phyloP scores from a whole-genome alignment of 2,329 filamentous ascomycete genomes.

The Parastagonospora avenae region DNA sequence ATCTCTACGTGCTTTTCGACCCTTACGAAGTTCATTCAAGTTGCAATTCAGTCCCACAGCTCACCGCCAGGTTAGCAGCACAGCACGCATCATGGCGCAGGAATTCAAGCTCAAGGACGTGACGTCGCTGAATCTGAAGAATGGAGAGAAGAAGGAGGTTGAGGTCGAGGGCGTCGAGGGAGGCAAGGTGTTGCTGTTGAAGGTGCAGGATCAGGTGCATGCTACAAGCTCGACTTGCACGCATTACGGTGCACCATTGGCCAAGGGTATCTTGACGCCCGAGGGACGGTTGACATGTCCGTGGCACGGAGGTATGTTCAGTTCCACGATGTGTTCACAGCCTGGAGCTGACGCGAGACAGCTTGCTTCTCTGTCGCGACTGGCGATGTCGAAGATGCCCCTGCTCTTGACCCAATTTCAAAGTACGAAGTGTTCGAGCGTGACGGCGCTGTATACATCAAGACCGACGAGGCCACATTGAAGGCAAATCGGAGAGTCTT shows the following conservation, averaged over 20 bases:
- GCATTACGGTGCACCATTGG: slow-evolving; percentile 90
- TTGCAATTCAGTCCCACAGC: slow-evolving; percentile 19
- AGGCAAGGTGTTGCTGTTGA: slow-evolving; percentile 85
- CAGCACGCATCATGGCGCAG: slow-evolving; percentile 48
- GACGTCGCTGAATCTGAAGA: slow-evolving; percentile 73
- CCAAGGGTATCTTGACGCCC: slow-evolving; percentile 81
- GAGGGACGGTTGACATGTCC: slow-evolving; percentile 88
- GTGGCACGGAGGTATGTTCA: slow-evolving; percentile 81
- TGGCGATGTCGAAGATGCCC: slow-evolving; percentile 94
- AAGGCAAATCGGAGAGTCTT: slow-evolving; percentile 76
- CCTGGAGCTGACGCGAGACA: slow-evolving; percentile 42
- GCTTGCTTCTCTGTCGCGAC: slow-evolving; percentile 91
- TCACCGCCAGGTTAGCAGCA: slow-evolving; percentile 30
- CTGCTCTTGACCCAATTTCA: slow-evolving; percentile 83
- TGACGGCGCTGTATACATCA: slow-evolving; percentile 82
- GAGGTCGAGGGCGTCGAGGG: slow-evolving; percentile 88
- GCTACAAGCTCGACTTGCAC: slow-evolving; percentile 83
- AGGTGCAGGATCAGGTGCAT: slow-evolving; percentile 75
- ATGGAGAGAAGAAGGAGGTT: slow-evolving; percentile 83
- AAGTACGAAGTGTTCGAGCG: slow-evolving; percentile 82
- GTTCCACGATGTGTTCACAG: not conserved
- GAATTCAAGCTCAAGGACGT: slow-evolving; percentile 74
- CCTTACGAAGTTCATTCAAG: slow-evolving; percentile 28
- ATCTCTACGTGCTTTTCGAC: slow-evolving; percentile 28
- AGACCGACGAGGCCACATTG: slow-evolving; percentile 77